Conservation (phyloP, 2,329 filamentous ascomycete species). For the Trichoderma breve region DNA sequence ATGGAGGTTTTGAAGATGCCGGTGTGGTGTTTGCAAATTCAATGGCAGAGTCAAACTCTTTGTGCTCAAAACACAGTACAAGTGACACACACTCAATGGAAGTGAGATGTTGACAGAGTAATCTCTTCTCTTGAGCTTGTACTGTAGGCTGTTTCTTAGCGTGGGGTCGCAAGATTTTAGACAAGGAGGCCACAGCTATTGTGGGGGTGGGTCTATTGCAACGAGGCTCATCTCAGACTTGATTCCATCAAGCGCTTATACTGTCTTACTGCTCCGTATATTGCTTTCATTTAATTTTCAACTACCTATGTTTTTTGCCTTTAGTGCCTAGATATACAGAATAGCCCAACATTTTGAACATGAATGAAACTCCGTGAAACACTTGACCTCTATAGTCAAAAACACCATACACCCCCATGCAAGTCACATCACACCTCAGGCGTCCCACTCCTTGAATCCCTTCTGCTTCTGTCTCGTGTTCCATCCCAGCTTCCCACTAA, state of each 20-base stretch:
- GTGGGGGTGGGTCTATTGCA: not conserved
- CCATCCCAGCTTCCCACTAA: constrained; percentile 76
- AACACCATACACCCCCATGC: not conserved
- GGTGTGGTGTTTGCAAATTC: not conserved
- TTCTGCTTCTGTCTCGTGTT: constrained; percentile 79
- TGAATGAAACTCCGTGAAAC: not conserved
- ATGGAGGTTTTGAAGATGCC: not conserved
- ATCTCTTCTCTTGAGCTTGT: not conserved
- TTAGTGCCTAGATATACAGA: not conserved
- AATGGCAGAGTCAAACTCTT: not conserved
- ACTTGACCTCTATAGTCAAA: not conserved
- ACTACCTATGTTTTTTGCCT: not conserved
- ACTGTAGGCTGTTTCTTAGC: not conserved
- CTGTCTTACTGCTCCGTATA: not conserved
- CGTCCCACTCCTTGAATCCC: constrained; percentile 50
- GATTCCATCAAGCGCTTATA: not conserved
- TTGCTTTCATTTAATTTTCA: not conserved
- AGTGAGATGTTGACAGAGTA: not conserved
- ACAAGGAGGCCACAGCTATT: not conserved
- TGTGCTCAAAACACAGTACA: not conserved
- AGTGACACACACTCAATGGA: not conserved
- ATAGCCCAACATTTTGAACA: not conserved
- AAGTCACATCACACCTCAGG: constrained; percentile 21
- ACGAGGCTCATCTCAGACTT: not conserved
- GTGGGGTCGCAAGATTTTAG: not conserved